Base-by-base conservation (phyloP, 2,329 filamentous ascomycete genomes). In the Ciborinia camelliae region DNA sequence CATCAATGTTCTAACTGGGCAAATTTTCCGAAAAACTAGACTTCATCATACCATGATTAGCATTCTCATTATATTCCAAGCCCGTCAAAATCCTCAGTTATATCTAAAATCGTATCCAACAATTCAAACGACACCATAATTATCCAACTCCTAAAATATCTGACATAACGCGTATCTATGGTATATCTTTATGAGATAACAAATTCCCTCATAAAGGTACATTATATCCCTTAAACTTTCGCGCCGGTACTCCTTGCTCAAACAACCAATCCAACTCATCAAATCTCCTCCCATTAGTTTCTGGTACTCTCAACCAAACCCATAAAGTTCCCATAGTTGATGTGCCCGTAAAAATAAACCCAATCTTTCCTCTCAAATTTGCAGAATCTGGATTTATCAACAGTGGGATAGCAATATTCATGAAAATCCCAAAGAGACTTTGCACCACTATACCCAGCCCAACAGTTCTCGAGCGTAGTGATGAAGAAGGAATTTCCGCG, bases 231-330 rank as follows among this genome's bases (percentile, higher is more conserved):
- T 62, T 54, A 8, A 62, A 62, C 32, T 39, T 62, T 41, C 57
- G 60, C 26, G 63, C 63, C 20, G 63, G 58, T 23, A 65, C 15
- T 14, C 35, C 28, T 4, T 53, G 57, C 41, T 51, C 47, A 61
- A 64, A 64, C 10, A 64, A 30, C 54, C 47, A 61, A 47, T 64
- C 62, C 28, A 64, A 23, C n/a, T 64, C 55, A 18, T 64, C 62
- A 43, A 51, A 64, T 1, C 9, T 60, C 39, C 55, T 64, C 2
- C 48, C 47, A 14, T 59, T 59, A 9, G 55, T 64, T 43, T 64
- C 62, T 14, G 53, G 62, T 2, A 64, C 55, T 52, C 62, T 39
- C 18, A 64, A 32, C 53, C 53, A 64, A 26, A 51, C 45, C 62
- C 62, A 59, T 6, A 64, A 41, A 1, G 45, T 59, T 9, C 28